These are phyloP conservation scores for Fusarium liriodendri DNA, from an alignment of 2,329 filamentous ascomycete genomes.

Conservation along the genomic window DNA sequence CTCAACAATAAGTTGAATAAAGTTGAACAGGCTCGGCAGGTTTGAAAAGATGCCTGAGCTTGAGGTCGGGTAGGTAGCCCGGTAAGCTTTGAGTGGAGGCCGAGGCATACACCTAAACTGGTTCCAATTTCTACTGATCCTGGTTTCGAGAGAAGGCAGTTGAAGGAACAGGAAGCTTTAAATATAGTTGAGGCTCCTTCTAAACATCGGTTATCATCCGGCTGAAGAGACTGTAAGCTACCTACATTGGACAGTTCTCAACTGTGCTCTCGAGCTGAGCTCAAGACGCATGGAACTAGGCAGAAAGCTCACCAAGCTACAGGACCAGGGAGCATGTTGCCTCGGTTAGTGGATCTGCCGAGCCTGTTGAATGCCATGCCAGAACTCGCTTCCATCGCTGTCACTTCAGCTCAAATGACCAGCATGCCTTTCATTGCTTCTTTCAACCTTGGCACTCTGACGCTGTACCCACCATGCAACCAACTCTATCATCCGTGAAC, in stretches of 20 bases:
- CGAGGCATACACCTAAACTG: neutral
- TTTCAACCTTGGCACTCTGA: slow-evolving; percentile 4
- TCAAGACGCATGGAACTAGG: neutral
- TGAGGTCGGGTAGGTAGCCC: neutral
- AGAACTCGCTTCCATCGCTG: neutral
- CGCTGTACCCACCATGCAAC: neutral
- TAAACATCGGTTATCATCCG: neutral
- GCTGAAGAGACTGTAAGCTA: no score
- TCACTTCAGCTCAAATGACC: neutral
- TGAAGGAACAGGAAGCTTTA: neutral
- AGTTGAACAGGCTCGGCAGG: neutral
- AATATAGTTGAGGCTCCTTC: no score
- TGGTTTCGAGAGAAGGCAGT: neutral
- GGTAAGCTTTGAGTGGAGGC: neutral
- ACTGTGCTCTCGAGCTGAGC: neutral
- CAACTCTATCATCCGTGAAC: neutral
- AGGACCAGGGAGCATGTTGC: neutral
- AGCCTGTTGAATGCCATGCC: neutral
- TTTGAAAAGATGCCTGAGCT: neutral
- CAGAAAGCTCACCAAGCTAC: neutral
- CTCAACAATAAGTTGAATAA: neutral
- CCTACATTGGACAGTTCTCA: neutral
- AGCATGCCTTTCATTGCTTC: slow-evolving; percentile 1
- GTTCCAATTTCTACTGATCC: neutral
- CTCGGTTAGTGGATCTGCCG: neutral